A percentile compares a stretch with the other conserved stretches of the same genome.
Evolutionary conservation across 495 filamentous ascomycete genomes (phyloP).

Genomic region (Articulospora tetracladia): DNA sequence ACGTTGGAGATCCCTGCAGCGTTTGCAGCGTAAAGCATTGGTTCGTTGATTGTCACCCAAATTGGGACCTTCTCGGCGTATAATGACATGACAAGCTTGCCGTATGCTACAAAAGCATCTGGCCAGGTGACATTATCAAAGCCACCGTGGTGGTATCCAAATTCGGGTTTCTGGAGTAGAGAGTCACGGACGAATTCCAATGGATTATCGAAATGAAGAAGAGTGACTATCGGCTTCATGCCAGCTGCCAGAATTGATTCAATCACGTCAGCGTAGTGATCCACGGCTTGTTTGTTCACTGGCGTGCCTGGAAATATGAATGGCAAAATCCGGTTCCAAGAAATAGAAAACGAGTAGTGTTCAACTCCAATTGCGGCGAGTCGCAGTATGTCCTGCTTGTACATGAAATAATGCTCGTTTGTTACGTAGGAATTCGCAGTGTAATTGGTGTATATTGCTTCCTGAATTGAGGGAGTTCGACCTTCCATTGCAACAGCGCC

Average conservation of each 20-base stretch:
- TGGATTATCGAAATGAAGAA: conserved; percentile 42
- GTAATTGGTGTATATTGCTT: conserved; percentile 18
- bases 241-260: conserved; percentile 36
- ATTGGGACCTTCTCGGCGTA: conserved; percentile 40
- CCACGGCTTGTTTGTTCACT: conserved; percentile 38
- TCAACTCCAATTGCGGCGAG: conserved; percentile 44
- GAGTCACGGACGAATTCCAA: neutral
- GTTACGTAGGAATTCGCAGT: conserved; percentile 35
- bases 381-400: conserved; percentile 48
- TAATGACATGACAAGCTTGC: conserved; percentile 36
- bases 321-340: conserved; percentile 42
- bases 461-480: conserved; percentile 27
- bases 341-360: conserved; percentile 43
- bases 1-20: conserved; percentile 32
- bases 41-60: conserved; percentile 47
- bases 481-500: conserved; percentile 26
- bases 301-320: conserved; percentile 39
- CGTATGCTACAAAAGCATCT: conserved; percentile 37
- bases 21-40: conserved; percentile 30
- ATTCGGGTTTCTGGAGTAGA: neutral
- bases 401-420: conserved; percentile 46
- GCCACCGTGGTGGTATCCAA: neutral
- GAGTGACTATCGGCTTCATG: conserved; percentile 38
- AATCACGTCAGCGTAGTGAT: conserved; percentile 46
- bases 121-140: conserved; percentile 13